Percentiles rank a stretch among this genome's conserved stretches.
Evolutionary conservation across 164 flowering plant species (phyloP).

Genomic region (Cinnamomum chago): DNA sequence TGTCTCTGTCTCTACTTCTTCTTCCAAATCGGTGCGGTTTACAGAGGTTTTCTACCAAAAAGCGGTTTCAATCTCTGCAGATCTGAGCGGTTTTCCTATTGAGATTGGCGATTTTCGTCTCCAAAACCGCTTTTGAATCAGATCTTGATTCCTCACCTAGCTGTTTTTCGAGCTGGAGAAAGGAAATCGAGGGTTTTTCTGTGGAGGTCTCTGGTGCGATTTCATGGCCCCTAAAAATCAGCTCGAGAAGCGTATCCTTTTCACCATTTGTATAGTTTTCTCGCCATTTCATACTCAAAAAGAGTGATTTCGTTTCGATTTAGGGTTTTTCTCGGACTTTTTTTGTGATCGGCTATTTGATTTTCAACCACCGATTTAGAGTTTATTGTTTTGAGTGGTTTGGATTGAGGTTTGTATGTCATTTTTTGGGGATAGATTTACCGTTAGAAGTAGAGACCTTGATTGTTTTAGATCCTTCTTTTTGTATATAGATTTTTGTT

Average conservation of each 20-base stretch:
- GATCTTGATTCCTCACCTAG: neutral
- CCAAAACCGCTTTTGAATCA: constrained; percentile 1
- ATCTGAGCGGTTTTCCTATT: constrained; percentile 14
- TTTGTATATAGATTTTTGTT: neutral
- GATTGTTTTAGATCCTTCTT: no score
- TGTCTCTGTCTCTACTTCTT: neutral
- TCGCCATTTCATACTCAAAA: neutral
- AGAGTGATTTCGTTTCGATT: no score
- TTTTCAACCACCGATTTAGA: no score
- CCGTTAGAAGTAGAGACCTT: no score
- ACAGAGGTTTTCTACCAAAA: neutral
- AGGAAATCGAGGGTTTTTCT: constrained; percentile 2
- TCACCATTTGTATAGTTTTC: neutral
- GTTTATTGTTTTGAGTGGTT: neutral
- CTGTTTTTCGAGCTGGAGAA: constrained; percentile 29
- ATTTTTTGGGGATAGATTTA: neutral
- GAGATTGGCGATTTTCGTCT: neutral
- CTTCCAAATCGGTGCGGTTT: no score
- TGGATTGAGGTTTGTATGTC: neutral
- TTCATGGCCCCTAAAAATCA: constrained; percentile 26
- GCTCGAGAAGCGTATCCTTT: constrained; percentile 36
- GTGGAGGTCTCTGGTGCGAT: constrained; percentile 41
- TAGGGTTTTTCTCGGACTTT: no score
- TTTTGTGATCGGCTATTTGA: no score
- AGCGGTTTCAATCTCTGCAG: neutral